Evolutionary conservation across 164 flowering plant species (phyloP), one percentile per base, ranked within the genome.

Genomic region (Saururus chinensis): DNA sequence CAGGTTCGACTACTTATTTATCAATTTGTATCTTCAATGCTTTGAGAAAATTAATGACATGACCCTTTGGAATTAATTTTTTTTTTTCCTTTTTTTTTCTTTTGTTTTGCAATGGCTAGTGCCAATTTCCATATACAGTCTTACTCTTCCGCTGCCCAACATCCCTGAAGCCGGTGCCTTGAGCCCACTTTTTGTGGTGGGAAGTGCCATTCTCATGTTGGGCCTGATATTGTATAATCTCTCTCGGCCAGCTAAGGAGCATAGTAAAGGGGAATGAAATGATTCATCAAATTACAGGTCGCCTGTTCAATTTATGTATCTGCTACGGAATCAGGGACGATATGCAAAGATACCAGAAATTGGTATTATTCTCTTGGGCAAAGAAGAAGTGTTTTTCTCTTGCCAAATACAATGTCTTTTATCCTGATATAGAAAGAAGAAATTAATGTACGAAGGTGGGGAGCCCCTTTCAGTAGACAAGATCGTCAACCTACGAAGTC

Each of bases 141-240:
- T 88, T 25, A 75, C 92, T 13, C 80, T 73, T 56, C 92, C 96
- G 40, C 75, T 91, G 72, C 98, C 98, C 49, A 86, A 81, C 64
- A 75, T 85, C 23, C 85, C 92, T 0, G 79, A 76, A 62, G 81
- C 79, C 25, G 49, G 84, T 59, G 77, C 70, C 2, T 9, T 45
- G 17, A 1, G 49, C 49, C 49, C 49, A 45, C 16, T 45, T 12
- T 45, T 45, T 45, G 49, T 45, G 49, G 49, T 12, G 49, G 17
- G 17, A 45, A 12, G 49, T 45, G 49, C 17, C 49, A 45, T 45
- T 45, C 49, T 45, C 2, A 4, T 45, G 17, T 45, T 45, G 17
- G 17, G 16, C 49, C 49, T 45, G 14, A 45, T 45, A 12, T 13
- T 45, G 17, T 17, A 45, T 13, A 45, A 45, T 45, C 49, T 45